These are phyloP conservation scores for Hypocrella siamensis DNA, from an alignment of 2,329 filamentous ascomycete genomes.

Conservation along the genomic window DNA sequence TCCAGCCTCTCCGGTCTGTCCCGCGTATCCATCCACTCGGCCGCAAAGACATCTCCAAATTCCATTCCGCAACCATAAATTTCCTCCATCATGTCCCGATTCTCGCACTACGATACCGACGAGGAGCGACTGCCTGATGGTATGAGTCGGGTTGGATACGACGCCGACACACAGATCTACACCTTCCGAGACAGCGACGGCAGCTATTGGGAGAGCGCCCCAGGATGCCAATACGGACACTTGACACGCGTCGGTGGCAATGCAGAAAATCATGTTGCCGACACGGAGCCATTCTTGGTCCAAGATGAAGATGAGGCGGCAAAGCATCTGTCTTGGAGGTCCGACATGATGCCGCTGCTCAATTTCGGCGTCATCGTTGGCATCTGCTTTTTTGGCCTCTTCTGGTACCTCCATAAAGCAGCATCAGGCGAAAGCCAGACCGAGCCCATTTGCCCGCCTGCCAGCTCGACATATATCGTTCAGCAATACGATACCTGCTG, in stretches of 20 bases:
- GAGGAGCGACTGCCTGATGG: slow-evolving; percentile 36
- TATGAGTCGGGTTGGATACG: slow-evolving; percentile 39
- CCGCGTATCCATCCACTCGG: too few relatives aligned
- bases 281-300: slow-evolving; percentile 16
- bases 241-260: slow-evolving; percentile 23
- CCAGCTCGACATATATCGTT: slow-evolving; percentile 22
- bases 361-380: slow-evolving; percentile 41
- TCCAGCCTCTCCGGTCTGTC: too few relatives aligned
- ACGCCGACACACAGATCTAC: slow-evolving; percentile 37
- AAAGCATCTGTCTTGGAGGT: slow-evolving; percentile 28
- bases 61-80: neutral
- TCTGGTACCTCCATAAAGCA: slow-evolving; percentile 28
- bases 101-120: slow-evolving; percentile 28
- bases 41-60: too few relatives aligned
- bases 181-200: slow-evolving; percentile 34
- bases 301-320: slow-evolving; percentile 5
- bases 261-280: slow-evolving; percentile 10
- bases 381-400: slow-evolving; percentile 31
- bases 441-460: slow-evolving; percentile 11
- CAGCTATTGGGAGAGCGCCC: slow-evolving; percentile 31
- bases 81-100: slow-evolving; percentile 20
- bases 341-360: slow-evolving; percentile 36
- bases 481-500: slow-evolving; percentile 35
- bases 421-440: slow-evolving; percentile 5
- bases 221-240: slow-evolving; percentile 32